Evolutionary conservation across 768 basidiomycete genomes (phyloP).

Genomic region (Termitomyces sp.): DNA sequence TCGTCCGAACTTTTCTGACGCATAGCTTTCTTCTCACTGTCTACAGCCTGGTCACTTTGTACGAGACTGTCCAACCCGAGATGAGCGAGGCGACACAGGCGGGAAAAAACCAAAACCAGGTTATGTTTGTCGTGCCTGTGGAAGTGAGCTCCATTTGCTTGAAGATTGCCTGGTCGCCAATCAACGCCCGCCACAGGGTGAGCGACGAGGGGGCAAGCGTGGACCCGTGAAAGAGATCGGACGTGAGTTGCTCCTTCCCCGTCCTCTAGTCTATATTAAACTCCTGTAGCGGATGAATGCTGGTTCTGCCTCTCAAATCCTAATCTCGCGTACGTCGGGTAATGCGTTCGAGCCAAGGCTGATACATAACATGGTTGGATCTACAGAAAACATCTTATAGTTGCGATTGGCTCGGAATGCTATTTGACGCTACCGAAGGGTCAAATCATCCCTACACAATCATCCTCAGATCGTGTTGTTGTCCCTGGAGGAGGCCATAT

Average conservation of each 20-base stretch:
- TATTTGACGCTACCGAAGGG: slow-evolving; percentile 97
- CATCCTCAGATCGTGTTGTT: slow-evolving; percentile 35
- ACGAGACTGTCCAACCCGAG: slow-evolving; percentile 81
- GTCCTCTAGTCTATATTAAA: background rate
- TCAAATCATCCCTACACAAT: slow-evolving; percentile 82
- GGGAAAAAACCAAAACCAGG: slow-evolving; percentile 78
- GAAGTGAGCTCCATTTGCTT: slow-evolving; percentile 78
- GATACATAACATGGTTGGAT: slow-evolving; percentile 7
- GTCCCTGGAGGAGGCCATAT: slow-evolving; percentile 97
- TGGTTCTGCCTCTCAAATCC: slow-evolving; percentile 99
- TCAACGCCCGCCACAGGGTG: slow-evolving; percentile 32
- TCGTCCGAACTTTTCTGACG: background rate
- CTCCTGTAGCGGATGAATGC: slow-evolving; percentile 73
- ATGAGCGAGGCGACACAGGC: slow-evolving; percentile 76
- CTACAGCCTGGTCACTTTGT: slow-evolving; percentile 74
- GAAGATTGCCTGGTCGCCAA: slow-evolving; percentile 80
- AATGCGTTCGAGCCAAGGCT: background rate
- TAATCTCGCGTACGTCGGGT: slow-evolving; percentile 62
- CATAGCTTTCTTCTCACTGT: slow-evolving; percentile 1
- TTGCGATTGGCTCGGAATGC: slow-evolving; percentile 88
- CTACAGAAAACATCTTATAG: slow-evolving; percentile 87
- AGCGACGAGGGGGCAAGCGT: slow-evolving; percentile 38
- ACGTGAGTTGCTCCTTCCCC: slow-evolving; percentile 42
- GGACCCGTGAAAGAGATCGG: slow-evolving; percentile 73
- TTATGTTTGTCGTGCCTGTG: slow-evolving; percentile 90